Evolutionary conservation across 2,329 filamentous ascomycete genomes (phyloP), one percentile per base, ranked within the genome.

Genomic region (Pyrenochaeta sp.): DNA sequence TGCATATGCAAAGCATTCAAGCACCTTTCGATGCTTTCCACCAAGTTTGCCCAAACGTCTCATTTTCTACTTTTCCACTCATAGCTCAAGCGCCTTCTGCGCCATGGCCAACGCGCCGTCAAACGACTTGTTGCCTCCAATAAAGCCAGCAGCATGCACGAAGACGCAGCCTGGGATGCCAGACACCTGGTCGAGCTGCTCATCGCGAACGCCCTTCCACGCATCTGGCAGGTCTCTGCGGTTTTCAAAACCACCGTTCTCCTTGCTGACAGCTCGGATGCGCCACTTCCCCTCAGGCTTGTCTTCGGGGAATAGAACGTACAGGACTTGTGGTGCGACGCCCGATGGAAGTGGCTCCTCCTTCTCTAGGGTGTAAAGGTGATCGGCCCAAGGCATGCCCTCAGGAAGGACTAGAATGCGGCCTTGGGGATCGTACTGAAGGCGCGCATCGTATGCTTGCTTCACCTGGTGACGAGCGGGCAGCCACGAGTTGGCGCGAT

Each of bases 351-450:
- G 72, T 8, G 74, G 77, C 8, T 73, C 77, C 49, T 81, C 78
- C 72, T 89, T 84, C 68, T 99, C 95, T 28, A 98, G 86, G 19
- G 86, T 88, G 81, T 97, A 98, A 19, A 99, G 85, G 78, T 99
- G 95, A 73, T 98, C 94, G 77, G 96, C 95, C 95, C 95, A 98
- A 1, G 94, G 94, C 59, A 94, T 91, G 57, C 90, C 88, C 74
- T 91, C 88, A 55, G 78, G 77, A 12, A 99, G 85, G 27, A 97
- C 89, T 71, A 98, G 83, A 59, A 98, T 87, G 62, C 92, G 88
- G 55, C 93, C 93, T 64, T 89, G 81, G 9, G 88, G 72, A 75
- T 97, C 91, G 73, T 88, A 86, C 66, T 90, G 82, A 28, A 79
- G 74, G 54, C 94, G 88, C 63, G 85, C 84, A 34, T 84, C 81